Evolutionary conservation across 441 rosid genomes (phyloP).

Genomic region (Corymbia calophylla): DNA sequence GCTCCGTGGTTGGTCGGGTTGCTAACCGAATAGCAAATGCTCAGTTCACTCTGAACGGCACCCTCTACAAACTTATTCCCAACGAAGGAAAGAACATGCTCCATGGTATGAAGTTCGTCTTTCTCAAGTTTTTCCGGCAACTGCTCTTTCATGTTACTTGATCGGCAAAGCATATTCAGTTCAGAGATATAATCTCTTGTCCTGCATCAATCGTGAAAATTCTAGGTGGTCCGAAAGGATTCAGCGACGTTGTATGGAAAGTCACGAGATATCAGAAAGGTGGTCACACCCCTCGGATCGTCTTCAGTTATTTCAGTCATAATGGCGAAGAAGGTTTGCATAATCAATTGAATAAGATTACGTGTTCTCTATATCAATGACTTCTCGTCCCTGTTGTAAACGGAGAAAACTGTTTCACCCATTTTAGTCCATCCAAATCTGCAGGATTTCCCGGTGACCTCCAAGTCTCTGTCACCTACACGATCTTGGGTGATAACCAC

Average conservation of each 20-base stretch:
- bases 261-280: conserved; percentile 32
- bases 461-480: conserved; percentile 33
- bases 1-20: conserved; percentile 73
- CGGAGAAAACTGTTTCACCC: background rate
- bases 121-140: background rate
- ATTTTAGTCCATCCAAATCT: background rate
- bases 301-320: conserved; percentile 49
- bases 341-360: background rate
- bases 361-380: background rate
- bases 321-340: conserved; percentile 74
- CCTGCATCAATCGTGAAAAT: background rate
- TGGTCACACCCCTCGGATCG: conserved; percentile 42
- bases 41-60: conserved; percentile 54
- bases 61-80: conserved; percentile 37
- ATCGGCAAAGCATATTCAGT: background rate
- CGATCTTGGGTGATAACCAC: conserved; percentile 17
- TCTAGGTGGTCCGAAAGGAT: conserved; percentile 66
- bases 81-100: conserved; percentile 81
- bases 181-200: background rate
- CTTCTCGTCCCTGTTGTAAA: background rate
- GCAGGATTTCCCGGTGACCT: conserved; percentile 79
- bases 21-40: conserved; percentile 77
- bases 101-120: conserved; percentile 41
- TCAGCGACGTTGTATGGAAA: conserved; percentile 62
- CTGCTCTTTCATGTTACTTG: background rate